These are phyloP conservation scores for Termitomyces sp. DNA, from an alignment of 768 basidiomycete genomes.

Conservation along the genomic window DNA sequence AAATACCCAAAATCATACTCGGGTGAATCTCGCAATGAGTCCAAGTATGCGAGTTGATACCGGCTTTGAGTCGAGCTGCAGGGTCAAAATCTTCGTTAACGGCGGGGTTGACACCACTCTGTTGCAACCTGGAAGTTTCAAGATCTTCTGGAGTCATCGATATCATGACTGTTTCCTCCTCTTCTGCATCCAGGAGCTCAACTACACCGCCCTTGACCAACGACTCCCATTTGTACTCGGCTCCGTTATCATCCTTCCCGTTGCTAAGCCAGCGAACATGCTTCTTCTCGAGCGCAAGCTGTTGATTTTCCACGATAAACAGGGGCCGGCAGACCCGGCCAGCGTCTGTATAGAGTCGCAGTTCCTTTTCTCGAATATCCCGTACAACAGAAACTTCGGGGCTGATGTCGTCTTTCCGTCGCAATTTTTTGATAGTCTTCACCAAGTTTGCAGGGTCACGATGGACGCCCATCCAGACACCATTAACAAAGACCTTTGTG, in stretches of 20 bases:
- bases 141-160: conserved; percentile 98
- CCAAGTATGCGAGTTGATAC: conserved; percentile 85
- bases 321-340: conserved; percentile 96
- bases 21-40: conserved; percentile 99
- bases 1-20: conserved; percentile 97
- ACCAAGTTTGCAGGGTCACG: conserved; percentile 91
- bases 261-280: conserved; percentile 72
- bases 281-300: conserved; percentile 77
- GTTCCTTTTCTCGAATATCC: conserved; percentile 93
- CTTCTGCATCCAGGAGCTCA: conserved; percentile 95
- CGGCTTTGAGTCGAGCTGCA: conserved; percentile 82
- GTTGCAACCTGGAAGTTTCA: conserved; percentile 72
- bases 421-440: conserved; percentile 86
- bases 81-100: conserved; percentile 80
- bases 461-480: conserved; percentile 99
- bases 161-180: conserved; percentile 99
- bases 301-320: conserved; percentile 93
- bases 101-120: conserved; percentile 51
- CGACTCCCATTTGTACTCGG: conserved; percentile 77
- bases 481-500: conserved; percentile 98
- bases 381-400: conserved; percentile 96
- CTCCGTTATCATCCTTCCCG: conserved; percentile 53
- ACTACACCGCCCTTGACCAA: conserved; percentile 85
- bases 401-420: conserved; percentile 92
- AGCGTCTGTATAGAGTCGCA: conserved; percentile 93